phyloP scores from a whole-genome alignment of 305 asterid species.

The Plantago coronopus region DNA sequence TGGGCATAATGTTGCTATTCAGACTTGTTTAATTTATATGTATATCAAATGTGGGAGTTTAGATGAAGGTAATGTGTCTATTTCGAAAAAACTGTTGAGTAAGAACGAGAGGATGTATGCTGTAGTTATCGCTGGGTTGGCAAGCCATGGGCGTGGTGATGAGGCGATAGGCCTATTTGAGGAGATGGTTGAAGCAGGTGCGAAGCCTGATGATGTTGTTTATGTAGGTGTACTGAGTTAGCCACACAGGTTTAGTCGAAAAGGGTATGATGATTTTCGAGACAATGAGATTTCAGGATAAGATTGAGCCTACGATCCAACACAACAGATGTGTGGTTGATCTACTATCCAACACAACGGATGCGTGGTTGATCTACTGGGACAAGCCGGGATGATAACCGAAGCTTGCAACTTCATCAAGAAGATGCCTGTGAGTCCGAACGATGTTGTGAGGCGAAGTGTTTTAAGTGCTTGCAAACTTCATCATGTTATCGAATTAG shows the following conservation, averaged over 20 bases:
- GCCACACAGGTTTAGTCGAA: constrained; percentile 55
- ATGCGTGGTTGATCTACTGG: constrained; percentile 83
- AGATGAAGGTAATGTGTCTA: constrained; percentile 49
- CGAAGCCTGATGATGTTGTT: constrained; percentile 56
- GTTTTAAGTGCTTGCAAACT: constrained; percentile 59
- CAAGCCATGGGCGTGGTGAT: constrained; percentile 53
- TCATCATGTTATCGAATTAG: constrained; percentile 46
- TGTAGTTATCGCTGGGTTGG: constrained; percentile 67
- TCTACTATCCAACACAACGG: constrained; percentile 74
- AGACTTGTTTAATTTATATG: constrained; percentile 63
- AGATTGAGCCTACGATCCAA: constrained; percentile 54
- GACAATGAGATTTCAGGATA: constrained; percentile 46
- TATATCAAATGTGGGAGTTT: constrained; percentile 60
- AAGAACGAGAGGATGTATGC: constrained; percentile 60
- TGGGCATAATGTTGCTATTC: constrained; percentile 59
- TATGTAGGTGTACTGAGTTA: constrained; percentile 61
- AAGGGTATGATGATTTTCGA: constrained; percentile 48
- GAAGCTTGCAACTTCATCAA: constrained; percentile 56
- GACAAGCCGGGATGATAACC: constrained; percentile 48
- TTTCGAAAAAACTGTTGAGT: constrained; percentile 41
- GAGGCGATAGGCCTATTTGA: constrained; percentile 50
- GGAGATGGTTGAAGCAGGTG: constrained; percentile 49
- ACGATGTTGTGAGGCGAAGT: constrained; percentile 67
- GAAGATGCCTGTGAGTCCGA: constrained; percentile 61
- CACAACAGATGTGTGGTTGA: constrained; percentile 85